Percentiles rank a stretch among this genome's conserved stretches.
Evolutionary conservation across 305 asterid genomes (phyloP).

Genomic region (Solanum hybrid): DNA sequence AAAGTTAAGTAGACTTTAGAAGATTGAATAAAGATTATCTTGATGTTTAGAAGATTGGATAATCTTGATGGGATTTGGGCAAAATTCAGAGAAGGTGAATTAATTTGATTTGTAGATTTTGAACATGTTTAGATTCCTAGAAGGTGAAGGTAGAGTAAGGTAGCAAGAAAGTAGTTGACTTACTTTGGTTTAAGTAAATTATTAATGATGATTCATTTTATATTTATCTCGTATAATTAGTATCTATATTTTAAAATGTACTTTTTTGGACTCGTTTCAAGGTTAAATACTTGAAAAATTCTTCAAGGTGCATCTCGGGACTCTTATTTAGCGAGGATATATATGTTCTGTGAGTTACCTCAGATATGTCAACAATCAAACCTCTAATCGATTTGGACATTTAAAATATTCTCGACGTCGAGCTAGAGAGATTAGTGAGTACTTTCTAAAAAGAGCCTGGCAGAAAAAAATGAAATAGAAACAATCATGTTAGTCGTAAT

Average conservation of each 20-base stretch:
- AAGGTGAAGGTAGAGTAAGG: background rate
- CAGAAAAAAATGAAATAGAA: too few species aligned
- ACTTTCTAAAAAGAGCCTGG: too few species aligned
- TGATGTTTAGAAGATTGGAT: background rate
- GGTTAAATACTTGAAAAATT: background rate
- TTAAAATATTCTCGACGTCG: accelerated
- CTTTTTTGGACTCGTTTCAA: background rate
- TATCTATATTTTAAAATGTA: background rate
- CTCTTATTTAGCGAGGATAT: background rate
- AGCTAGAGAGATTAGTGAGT: too few species aligned
- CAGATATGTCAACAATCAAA: background rate
- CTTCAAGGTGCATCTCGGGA: background rate
- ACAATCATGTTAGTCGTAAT: too few species aligned
- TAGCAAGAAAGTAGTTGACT: background rate
- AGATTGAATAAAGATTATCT: too few species aligned
- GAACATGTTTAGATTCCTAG: background rate
- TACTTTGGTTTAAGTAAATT: background rate
- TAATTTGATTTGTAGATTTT: background rate
- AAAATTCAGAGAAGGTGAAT: background rate
- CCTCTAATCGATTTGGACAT: background rate
- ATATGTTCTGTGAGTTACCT: background rate
- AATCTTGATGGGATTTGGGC: background rate
- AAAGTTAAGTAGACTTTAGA: too few species aligned
- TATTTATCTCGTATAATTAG: background rate
- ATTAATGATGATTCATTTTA: background rate